Evolutionary conservation across 1,284 basidiomycete species (phyloP).

Genomic region (Cutaneotrichosporon dermatis): DNA sequence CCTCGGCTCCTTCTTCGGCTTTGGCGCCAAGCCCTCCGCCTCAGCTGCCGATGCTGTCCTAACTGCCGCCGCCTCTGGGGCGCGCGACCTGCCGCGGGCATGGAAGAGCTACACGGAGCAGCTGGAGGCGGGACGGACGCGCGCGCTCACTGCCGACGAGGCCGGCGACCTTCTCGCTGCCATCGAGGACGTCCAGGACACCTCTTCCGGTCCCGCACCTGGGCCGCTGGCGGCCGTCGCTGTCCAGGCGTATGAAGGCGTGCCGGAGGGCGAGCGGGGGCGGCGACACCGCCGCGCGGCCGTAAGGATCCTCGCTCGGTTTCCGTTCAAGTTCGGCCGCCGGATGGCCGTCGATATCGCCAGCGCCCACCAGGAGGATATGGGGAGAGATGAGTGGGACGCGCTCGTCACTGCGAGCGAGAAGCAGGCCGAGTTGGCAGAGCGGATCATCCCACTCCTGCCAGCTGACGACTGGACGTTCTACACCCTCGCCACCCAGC

Average conservation of each 20-base stretch:
- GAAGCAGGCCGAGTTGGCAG: too few species aligned
- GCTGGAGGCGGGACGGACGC: too few species aligned
- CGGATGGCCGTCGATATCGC: conserved; percentile 11
- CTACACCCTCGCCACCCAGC: neutral
- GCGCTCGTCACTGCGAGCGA: neutral
- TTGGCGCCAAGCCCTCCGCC: neutral
- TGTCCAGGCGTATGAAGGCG: conserved; percentile 16
- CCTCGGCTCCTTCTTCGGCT: conserved; percentile 2
- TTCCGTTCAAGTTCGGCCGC: too few species aligned
- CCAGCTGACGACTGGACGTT: neutral
- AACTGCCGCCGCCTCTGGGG: neutral
- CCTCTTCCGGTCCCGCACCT: too few species aligned
- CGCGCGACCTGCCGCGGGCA: neutral
- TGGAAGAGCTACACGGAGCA: too few species aligned
- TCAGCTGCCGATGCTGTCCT: conserved; percentile 10
- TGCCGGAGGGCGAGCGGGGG: neutral
- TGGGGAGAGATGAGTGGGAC: conserved; percentile 5
- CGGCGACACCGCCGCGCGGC: conserved; percentile 6
- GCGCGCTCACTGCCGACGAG: too few species aligned
- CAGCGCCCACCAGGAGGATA: neutral
- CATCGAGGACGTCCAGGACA: too few species aligned
- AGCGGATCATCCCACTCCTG: conserved; percentile 5
- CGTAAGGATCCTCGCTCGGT: neutral
- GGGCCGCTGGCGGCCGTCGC: neutral
- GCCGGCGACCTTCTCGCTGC: too few species aligned